These are phyloP conservation scores for Favolaschia claudopus DNA, from an alignment of 768 basidiomycete genomes.

Conservation along the genomic window DNA sequence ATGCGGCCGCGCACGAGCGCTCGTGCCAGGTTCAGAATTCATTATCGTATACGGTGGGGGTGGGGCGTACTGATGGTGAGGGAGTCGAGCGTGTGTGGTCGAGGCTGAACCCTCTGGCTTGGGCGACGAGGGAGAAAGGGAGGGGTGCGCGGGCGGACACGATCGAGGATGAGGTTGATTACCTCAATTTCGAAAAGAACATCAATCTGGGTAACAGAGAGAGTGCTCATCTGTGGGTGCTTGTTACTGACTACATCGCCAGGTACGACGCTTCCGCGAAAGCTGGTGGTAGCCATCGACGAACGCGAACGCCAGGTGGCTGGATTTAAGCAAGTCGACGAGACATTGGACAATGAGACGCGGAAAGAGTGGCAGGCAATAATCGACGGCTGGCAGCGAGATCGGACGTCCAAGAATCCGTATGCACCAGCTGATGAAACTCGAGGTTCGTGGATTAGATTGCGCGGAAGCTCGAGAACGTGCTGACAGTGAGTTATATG, in stretches of 20 bases:
- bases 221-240: no score
- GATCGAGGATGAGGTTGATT: neutral
- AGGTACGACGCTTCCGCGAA: neutral
- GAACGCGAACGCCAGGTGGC: constrained; percentile 4
- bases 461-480: neutral
- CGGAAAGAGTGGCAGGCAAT: neutral
- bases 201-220: neutral
- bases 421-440: neutral
- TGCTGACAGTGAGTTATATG: neutral
- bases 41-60: neutral
- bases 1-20: no score
- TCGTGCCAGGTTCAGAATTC: neutral
- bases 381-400: constrained; percentile 1
- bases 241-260: no score
- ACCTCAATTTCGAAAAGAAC: neutral
- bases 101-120: no score
- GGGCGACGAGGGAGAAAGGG: no score
- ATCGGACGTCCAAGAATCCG: neutral
- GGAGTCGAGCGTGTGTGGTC: no score
- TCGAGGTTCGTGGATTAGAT: neutral
- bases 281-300: constrained; percentile 6
- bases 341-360: neutral
- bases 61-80: no score
- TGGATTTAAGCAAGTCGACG: neutral
- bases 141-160: no score